These are phyloP conservation scores for Manihot esculenta DNA, from an alignment of 441 rosid genomes.

Conservation along the genomic window DNA sequence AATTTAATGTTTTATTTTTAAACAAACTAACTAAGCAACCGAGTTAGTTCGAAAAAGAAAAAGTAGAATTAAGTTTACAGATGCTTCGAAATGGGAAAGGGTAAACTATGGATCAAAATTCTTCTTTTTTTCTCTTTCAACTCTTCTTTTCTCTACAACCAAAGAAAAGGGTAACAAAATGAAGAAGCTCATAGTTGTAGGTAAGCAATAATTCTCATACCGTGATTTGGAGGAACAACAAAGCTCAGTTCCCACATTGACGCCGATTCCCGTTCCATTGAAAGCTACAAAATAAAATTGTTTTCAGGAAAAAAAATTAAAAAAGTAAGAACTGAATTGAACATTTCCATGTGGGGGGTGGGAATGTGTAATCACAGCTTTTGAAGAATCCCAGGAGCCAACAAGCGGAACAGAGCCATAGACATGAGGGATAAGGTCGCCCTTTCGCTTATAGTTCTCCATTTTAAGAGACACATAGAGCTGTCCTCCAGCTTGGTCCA, in stretches of 20 bases:
- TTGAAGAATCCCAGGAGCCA: constrained; percentile 94
- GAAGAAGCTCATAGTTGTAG: not conserved
- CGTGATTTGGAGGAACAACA: constrained; percentile 97
- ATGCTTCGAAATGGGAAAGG: too few relatives aligned
- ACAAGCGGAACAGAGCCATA: constrained; percentile 87
- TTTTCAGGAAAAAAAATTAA: not conserved
- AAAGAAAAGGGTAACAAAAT: constrained; percentile 3
- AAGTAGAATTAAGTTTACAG: too few relatives aligned
- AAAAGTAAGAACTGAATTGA: not conserved
- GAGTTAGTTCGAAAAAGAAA: too few relatives aligned
- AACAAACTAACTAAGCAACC: too few relatives aligned
- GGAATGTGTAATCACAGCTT: constrained; percentile 59
- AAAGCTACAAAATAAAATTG: constrained; percentile 39
- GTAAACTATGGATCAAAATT: not conserved
- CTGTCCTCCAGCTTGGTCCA: constrained; percentile 72
- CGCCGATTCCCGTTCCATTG: constrained; percentile 91
- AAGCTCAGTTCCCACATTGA: constrained; percentile 91
- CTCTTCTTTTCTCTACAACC: constrained; percentile 7
- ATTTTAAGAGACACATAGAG: constrained; percentile 84
- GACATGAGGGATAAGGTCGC: constrained; percentile 87
- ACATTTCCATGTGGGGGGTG: not conserved
- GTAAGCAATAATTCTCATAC: constrained; percentile 28
- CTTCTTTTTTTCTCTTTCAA: constrained; percentile 1
- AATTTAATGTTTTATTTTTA: too few relatives aligned
- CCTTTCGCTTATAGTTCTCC: constrained; percentile 78